Base-by-base conservation (phyloP, 2,329 filamentous ascomycete species). In the Lecanicillium sp. region DNA sequence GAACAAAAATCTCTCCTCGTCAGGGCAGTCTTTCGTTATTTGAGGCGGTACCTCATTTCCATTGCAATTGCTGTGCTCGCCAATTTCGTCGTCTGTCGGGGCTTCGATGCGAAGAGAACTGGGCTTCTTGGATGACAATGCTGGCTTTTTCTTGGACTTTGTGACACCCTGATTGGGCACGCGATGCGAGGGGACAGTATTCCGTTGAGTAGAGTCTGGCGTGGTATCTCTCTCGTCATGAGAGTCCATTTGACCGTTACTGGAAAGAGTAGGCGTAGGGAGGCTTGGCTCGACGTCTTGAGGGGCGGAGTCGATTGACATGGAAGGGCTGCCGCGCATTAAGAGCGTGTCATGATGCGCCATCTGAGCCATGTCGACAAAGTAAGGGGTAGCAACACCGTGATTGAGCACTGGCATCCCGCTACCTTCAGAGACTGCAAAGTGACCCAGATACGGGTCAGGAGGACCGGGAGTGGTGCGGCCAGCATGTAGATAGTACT, bases 1-100 rank as follows among this genome's bases (percentile, higher is more conserved):
- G 35, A 75, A 68, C 22, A 78, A 63, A 37, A 57, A 70, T 16
- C 59, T 60, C 43, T 72, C 67, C 25, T 73, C 65, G 3, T 65
- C 60, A 2, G 68, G 67, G 18, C 69, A 68, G 14, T 60, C 60
- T 16, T 57, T 53, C 39, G 66, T 67, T 31, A 75, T 58, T 3
- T 48, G 55, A 16, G 64, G 60, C 2, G 59, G 51, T 34, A 58
- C 45, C 45, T 60, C 51, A 35, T 59, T 37, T 6, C 55, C 51
- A 28, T 52, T 46, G 43, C 56, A 63, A 44, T 64, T 63, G 37
- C 51, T 54, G 45, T 57, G 53, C 19, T 62, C 57, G 8, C 53
- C 50, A 5, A 48, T 35, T 25, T 56, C 51, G 16, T 56, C 45
- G 40, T 19, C 43, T 41, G 33, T 29, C 15, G 14, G 31, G 27